Evolutionary conservation across 1,284 basidiomycete genomes (phyloP).

Genomic region (Wolfiporia cocos): DNA sequence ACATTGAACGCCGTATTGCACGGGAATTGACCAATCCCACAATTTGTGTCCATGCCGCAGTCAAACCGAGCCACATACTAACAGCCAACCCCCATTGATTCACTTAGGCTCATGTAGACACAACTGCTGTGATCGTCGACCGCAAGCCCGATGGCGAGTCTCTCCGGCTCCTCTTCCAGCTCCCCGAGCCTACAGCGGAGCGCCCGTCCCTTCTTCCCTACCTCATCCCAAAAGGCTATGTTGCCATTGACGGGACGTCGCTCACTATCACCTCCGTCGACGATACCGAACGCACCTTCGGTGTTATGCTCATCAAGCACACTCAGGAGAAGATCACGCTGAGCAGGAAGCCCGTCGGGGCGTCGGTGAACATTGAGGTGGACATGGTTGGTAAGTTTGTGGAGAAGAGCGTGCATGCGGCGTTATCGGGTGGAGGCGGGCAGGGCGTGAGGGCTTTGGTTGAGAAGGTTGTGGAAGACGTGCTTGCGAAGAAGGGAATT

Average conservation of each 20-base stretch:
- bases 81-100: too few species aligned
- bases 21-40: too few species aligned
- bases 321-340: slow-evolving; percentile 89
- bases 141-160: slow-evolving; percentile 82
- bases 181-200: slow-evolving; percentile 55
- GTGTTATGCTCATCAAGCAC: slow-evolving; percentile 94
- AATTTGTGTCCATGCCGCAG: too few species aligned
- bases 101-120: slow-evolving; percentile 95
- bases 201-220: slow-evolving; percentile 72
- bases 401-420: slow-evolving; percentile 73
- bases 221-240: slow-evolving; percentile 94
- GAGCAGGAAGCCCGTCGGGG: slow-evolving; percentile 68
- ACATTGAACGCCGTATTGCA: too few species aligned
- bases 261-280: slow-evolving; percentile 87
- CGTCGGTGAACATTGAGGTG: slow-evolving; percentile 91
- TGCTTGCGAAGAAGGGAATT: slow-evolving; percentile 48
- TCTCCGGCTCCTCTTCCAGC: slow-evolving; percentile 74
- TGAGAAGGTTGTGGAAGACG: slow-evolving; percentile 67
- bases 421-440: slow-evolving; percentile 56
- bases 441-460: slow-evolving; percentile 55
- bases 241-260: slow-evolving; percentile 93
- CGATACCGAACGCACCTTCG: slow-evolving; percentile 68
- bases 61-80: too few species aligned
- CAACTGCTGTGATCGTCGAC: slow-evolving; percentile 72
- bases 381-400: slow-evolving; percentile 92